Percentiles rank a stretch among this genome's conserved stretches.
Evolutionary conservation across 106 monocot genomes (phyloP).

Genomic region (Dioscorea zingiberensis): DNA sequence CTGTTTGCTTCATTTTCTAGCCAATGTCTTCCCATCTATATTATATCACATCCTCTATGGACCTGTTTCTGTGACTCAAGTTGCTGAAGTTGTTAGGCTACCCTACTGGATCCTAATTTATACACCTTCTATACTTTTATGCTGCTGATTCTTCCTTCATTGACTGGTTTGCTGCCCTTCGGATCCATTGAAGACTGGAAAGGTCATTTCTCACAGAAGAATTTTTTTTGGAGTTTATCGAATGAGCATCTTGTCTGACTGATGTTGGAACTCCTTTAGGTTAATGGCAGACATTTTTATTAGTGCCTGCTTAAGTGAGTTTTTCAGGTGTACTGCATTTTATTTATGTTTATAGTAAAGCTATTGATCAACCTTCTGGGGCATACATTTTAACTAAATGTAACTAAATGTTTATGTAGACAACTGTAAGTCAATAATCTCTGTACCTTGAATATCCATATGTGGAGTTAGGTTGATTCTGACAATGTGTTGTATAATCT

Average conservation of each 20-base stretch:
- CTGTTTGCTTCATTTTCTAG: conserved; percentile 74
- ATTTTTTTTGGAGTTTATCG: background rate
- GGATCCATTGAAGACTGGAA: conserved; percentile 63
- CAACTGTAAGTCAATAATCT: no score
- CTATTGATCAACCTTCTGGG: no score
- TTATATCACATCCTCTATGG: conserved; percentile 57
- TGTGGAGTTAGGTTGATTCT: no score
- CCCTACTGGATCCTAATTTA: conserved; percentile 53
- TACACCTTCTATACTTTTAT: conserved; percentile 39
- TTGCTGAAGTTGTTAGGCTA: background rate
- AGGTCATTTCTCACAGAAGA: conserved; percentile 38
- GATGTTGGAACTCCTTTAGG: background rate
- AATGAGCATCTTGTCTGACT: background rate
- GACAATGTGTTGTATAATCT: no score
- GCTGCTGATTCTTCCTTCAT: conserved; percentile 48
- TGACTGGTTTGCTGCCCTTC: conserved; percentile 71
- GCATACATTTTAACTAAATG: no score
- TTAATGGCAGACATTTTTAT: no score
- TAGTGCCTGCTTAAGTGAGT: no score
- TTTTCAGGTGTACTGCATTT: no score
- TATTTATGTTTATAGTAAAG: no score
- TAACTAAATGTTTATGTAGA: no score
- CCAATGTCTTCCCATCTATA: conserved; percentile 49
- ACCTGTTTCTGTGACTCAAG: conserved; percentile 20
- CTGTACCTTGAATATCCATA: no score